Evolutionary conservation across 306 rosid species (phyloP).

Genomic region (Quercus variabilis): DNA sequence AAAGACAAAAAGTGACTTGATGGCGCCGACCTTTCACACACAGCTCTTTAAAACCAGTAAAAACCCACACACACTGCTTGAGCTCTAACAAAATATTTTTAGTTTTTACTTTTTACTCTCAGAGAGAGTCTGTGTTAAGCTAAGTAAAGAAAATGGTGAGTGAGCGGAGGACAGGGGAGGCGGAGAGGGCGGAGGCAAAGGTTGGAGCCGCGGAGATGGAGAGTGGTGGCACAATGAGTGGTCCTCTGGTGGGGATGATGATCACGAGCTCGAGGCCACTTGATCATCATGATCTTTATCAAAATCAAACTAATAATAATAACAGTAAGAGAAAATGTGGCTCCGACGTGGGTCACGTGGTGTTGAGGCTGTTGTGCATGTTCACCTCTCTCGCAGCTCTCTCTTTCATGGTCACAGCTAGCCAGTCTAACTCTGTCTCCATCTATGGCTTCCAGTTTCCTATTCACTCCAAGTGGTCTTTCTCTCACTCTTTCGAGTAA

Average conservation of each 20-base stretch:
- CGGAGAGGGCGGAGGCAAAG: constrained; percentile 27
- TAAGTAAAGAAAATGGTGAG: constrained; percentile 20
- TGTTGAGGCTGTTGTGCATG: constrained; percentile 52
- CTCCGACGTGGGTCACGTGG: constrained; percentile 40
- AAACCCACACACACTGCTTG: too few relatives aligned
- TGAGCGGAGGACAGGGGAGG: constrained; percentile 43
- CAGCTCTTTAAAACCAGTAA: too few relatives aligned
- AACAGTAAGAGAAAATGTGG: too few relatives aligned
- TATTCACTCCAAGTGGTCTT: constrained; percentile 78
- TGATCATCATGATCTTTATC: too few relatives aligned
- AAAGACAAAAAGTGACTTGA: too few relatives aligned
- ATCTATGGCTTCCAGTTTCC: constrained; percentile 64
- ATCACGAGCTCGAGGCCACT: not conserved
- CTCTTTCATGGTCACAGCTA: constrained; percentile 71
- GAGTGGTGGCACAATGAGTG: constrained; percentile 28
- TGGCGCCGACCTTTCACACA: too few relatives aligned
- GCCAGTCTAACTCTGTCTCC: constrained; percentile 44
- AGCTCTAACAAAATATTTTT: too few relatives aligned
- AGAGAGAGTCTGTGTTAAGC: not conserved
- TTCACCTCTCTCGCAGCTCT: constrained; percentile 46
- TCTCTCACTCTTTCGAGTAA: constrained; percentile 68
- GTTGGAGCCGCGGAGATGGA: constrained; percentile 29
- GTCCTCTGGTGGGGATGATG: constrained; percentile 31
- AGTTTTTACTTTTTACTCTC: not conserved
- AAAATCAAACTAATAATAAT: not conserved